A percentile compares a stretch with the other conserved stretches of the same genome.
phyloP scores from a whole-genome alignment of 2,329 filamentous ascomycete genomes.

The Trichoderma asperellum region DNA sequence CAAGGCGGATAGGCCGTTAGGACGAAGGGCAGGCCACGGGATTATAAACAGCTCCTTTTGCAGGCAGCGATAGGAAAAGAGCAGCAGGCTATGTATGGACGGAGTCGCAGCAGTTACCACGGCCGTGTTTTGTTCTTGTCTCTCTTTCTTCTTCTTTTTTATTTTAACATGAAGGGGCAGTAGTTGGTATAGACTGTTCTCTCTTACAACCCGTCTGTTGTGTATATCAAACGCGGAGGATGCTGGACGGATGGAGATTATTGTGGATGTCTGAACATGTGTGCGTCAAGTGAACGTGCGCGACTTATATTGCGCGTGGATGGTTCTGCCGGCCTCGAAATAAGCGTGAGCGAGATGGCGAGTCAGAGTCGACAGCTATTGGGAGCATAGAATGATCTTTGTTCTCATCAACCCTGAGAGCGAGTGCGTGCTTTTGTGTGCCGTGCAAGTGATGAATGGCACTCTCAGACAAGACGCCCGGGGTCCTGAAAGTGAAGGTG shows the following conservation, averaged over 20 bases:
- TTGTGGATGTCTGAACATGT: background rate
- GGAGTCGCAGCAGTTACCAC: background rate
- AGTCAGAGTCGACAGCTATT: background rate
- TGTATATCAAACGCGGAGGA: background rate
- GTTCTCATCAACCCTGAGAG: background rate
- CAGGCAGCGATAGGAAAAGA: background rate
- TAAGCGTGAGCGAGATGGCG: background rate
- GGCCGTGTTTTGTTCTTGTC: too few relatives aligned
- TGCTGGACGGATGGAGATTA: background rate
- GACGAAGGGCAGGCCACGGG: constrained; percentile 20
- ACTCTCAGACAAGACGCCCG: background rate
- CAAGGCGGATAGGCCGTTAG: constrained; percentile 10
- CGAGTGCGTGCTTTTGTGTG: constrained; percentile 9
- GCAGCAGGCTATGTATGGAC: background rate
- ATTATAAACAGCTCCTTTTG: background rate
- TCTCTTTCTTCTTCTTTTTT: background rate
- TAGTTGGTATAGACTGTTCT: background rate
- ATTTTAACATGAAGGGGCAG: background rate
- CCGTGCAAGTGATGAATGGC: background rate
- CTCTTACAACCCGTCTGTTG: background rate
- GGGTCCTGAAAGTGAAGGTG: constrained; percentile 8
- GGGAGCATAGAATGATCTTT: background rate
- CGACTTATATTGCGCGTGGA: background rate
- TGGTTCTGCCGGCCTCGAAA: background rate
- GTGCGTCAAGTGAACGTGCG: background rate